A percentile compares a stretch with the other conserved stretches of the same genome.
These are phyloP conservation scores for Truncatella angustata DNA, from an alignment of 2,329 filamentous ascomycete genomes.

Conservation along the genomic window DNA sequence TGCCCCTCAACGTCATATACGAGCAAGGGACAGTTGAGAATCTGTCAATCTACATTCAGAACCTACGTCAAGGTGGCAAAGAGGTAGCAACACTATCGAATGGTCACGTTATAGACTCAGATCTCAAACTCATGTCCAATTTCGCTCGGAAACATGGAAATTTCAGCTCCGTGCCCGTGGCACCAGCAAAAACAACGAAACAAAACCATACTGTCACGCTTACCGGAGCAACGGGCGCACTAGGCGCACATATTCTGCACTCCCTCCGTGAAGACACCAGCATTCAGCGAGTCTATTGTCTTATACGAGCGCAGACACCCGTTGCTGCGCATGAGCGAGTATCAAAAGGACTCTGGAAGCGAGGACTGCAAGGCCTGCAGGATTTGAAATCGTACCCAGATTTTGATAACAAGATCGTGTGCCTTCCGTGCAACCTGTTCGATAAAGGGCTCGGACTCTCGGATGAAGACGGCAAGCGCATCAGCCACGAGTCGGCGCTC, in stretches of 20 bases:
- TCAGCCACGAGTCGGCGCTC: slow-evolving; percentile 42
- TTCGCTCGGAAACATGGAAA: slow-evolving; percentile 27
- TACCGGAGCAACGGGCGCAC: slow-evolving; percentile 25
- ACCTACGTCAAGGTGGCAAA: slow-evolving; percentile 4
- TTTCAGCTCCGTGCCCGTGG: slow-evolving; percentile 14
- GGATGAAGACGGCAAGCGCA: slow-evolving; percentile 33
- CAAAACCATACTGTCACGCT: slow-evolving; percentile 18
- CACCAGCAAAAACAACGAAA: background rate
- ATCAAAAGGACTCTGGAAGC: slow-evolving; percentile 36
- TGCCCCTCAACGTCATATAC: slow-evolving; percentile 60
- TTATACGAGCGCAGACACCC: slow-evolving; percentile 47
- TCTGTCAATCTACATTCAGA: slow-evolving; percentile 22
- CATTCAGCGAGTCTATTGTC: slow-evolving; percentile 51
- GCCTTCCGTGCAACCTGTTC: slow-evolving; percentile 47
- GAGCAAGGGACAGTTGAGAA: slow-evolving; percentile 52
- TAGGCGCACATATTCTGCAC: slow-evolving; percentile 50
- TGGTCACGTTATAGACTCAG: slow-evolving; percentile 5
- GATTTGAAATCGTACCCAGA: background rate
- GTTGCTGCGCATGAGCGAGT: slow-evolving; percentile 43
- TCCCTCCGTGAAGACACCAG: slow-evolving; percentile 34
- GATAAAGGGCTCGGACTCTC: slow-evolving; percentile 46
- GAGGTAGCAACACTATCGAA: background rate
- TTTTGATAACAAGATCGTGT: slow-evolving; percentile 36
- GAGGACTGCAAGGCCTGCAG: slow-evolving; percentile 17
- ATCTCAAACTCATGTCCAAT: slow-evolving; percentile 22